Percentiles rank a stretch among this genome's conserved stretches.
phyloP scores from a whole-genome alignment of 352 stramenopile species.

The Elongisporangium anandrum region DNA sequence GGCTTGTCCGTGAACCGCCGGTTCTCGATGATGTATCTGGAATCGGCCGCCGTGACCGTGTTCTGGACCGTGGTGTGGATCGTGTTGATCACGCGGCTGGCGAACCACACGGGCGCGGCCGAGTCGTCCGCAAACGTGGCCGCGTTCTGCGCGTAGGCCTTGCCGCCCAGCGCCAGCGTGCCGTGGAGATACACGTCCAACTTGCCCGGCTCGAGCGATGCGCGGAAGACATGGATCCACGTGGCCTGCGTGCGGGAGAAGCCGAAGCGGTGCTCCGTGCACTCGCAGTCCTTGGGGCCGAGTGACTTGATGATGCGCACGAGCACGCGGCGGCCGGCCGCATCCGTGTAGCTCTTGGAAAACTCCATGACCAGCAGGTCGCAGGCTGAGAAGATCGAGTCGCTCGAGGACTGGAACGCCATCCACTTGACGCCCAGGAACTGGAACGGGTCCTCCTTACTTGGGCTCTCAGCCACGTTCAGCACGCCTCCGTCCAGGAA shows the following conservation, averaged over 20 bases:
- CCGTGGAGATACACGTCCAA: slow-evolving; percentile 42
- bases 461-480: slow-evolving; percentile 45
- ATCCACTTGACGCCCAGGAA: slow-evolving; percentile 78
- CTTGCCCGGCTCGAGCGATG: slow-evolving; percentile 41
- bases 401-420: slow-evolving; percentile 64
- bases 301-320: slow-evolving; percentile 58
- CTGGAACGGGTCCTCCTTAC: slow-evolving; percentile 50
- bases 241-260: slow-evolving; percentile 49
- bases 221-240: slow-evolving; percentile 54
- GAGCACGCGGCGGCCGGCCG: slow-evolving; percentile 55
- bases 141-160: slow-evolving; percentile 21
- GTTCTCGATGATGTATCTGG: slow-evolving; percentile 58
- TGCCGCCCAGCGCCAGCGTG: slow-evolving; percentile 32
- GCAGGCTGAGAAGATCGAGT: slow-evolving; percentile 61
- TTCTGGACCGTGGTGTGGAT: slow-evolving; percentile 31
- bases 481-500: slow-evolving; percentile 76
- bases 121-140: slow-evolving; percentile 16
- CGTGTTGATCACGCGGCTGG: slow-evolving; percentile 51
- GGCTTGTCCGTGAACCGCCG: slow-evolving; percentile 58
- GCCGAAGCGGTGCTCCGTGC: slow-evolving; percentile 50
- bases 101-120: slow-evolving; percentile 61
- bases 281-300: slow-evolving; percentile 37
- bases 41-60: slow-evolving; percentile 45
- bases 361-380: slow-evolving; percentile 59
- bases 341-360: slow-evolving; percentile 50